phyloP scores from a whole-genome alignment of 768 basidiomycete species.

The Cystoderma amianthinum region DNA sequence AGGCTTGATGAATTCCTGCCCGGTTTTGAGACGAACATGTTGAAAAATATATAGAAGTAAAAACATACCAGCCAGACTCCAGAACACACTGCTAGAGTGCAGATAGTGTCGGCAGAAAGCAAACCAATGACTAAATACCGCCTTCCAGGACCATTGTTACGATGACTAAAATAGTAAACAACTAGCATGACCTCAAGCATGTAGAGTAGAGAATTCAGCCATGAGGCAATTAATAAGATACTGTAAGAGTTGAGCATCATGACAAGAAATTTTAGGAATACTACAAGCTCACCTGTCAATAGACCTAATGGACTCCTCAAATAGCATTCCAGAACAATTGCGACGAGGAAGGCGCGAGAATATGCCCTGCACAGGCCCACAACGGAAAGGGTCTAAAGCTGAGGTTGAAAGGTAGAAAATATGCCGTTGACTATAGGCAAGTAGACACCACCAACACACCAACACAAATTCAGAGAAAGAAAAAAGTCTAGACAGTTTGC shows the following conservation, averaged over 20 bases:
- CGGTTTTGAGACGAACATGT: not conserved
- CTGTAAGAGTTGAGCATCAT: too few species aligned
- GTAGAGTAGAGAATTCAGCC: conserved; percentile 15
- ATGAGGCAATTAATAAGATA: conserved; percentile 13
- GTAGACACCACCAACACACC: too few species aligned
- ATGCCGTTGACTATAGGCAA: too few species aligned
- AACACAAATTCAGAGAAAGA: too few species aligned
- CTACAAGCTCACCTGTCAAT: not conserved
- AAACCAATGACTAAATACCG: conserved; percentile 10
- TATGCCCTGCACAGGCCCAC: too few species aligned
- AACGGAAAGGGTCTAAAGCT: too few species aligned
- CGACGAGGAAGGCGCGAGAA: too few species aligned
- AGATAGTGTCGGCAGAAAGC: conserved; percentile 12
- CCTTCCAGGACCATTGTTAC: conserved; percentile 8
- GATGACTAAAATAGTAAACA: conserved; percentile 14
- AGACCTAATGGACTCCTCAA: not conserved
- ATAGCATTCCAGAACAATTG: not conserved
- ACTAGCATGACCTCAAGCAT: conserved; percentile 15
- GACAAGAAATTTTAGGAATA: too few species aligned
- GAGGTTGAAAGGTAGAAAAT: too few species aligned
- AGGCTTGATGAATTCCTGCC: not conserved
- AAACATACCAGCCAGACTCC: conserved; percentile 14
- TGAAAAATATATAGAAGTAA: not conserved
- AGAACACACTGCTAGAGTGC: conserved; percentile 12
- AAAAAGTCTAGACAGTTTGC: too few species aligned